Evolutionary conservation across 2,329 filamentous ascomycete species (phyloP), one percentile per base, ranked within the genome.

Genomic region (Colletotrichum endophyticum): DNA sequence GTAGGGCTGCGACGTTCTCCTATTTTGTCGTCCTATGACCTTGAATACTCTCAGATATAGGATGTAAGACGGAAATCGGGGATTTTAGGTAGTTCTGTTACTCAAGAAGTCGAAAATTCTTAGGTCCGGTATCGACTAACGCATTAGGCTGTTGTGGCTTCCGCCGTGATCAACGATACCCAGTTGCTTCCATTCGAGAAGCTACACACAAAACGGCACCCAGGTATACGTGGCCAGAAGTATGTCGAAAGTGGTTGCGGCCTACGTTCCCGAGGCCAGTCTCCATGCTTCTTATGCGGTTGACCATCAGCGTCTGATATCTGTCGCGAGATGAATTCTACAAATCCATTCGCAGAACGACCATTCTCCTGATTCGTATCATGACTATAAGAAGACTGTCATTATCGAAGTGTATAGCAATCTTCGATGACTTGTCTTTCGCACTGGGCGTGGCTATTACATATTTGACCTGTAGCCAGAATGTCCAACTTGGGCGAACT

Each of bases 201-300:
- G 30, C 30, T 30, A 30, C 30, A 30, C 32, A 3, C 34, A 15
- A 49, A 12, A 12, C 11, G 44, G 44, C 19, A 6, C n/a, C 3
- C n/a, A 22, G 13, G 34, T 6, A 49, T 49, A 4, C 2, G 11
- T 44, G 1, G 39, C 39, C 1, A 6, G 19, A 1, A 0, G 36
- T 39, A 39, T 4, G 44, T 22, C 44, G 11, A 1, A 49, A 49
- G 44, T 49, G 11, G 11, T 22, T 49, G 11, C 44, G n/a, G 0
- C n/a, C n/a, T 13, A 22, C 11, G n/a, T 13, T 0, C 6, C 19
- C 8, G 1, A 0, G 1, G n/a, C 44, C 2, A 13, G 7, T 12
- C 11, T 13, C 1, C 6, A 49, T 22, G 11, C 39, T 1, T 44
- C 19, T 44, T 1, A 0, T 44, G 39, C 39, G 9, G 39, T 3